Evolutionary conservation across 306 rosid species (phyloP).

Genomic region (Delonix regia): DNA sequence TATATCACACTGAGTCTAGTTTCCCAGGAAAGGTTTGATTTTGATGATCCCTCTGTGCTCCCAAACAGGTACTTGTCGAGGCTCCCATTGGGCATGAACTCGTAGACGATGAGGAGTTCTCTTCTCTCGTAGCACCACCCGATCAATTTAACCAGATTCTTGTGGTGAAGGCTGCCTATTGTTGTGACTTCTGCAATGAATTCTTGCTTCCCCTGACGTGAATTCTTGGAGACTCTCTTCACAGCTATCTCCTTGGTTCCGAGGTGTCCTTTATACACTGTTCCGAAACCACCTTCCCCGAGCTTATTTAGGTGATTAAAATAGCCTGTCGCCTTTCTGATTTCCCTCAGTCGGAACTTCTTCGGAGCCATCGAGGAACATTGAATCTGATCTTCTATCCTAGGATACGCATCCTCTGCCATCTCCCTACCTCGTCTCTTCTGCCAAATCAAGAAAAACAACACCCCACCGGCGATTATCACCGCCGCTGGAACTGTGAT

Average conservation of each 20-base stretch:
- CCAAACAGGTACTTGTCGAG: constrained; percentile 62
- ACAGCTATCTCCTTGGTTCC: constrained; percentile 65
- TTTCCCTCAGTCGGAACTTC: constrained; percentile 53
- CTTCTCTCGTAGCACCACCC: constrained; percentile 83
- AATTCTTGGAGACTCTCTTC: constrained; percentile 65
- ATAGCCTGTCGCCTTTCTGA: constrained; percentile 59
- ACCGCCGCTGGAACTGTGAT: constrained; percentile 28
- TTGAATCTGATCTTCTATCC: constrained; percentile 64
- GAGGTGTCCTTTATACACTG: constrained; percentile 61
- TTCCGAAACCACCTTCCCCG: constrained; percentile 85
- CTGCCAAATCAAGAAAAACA: constrained; percentile 22
- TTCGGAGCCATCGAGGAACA: constrained; percentile 54
- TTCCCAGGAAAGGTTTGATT: constrained; percentile 51
- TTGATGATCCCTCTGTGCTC: neutral
- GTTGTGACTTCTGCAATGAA: constrained; percentile 88
- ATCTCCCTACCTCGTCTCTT: constrained; percentile 22
- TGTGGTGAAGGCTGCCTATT: constrained; percentile 77
- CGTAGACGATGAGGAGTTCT: constrained; percentile 78
- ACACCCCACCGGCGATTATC: constrained; percentile 26
- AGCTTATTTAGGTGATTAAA: constrained; percentile 68
- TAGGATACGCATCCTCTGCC: constrained; percentile 49
- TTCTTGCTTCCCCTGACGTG: constrained; percentile 82
- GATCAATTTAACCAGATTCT: constrained; percentile 66
- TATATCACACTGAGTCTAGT: constrained; percentile 50
- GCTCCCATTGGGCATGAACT: constrained; percentile 83